Conservation (phyloP, 169 alveolate species). For the Cytauxzoon felis region DNA sequence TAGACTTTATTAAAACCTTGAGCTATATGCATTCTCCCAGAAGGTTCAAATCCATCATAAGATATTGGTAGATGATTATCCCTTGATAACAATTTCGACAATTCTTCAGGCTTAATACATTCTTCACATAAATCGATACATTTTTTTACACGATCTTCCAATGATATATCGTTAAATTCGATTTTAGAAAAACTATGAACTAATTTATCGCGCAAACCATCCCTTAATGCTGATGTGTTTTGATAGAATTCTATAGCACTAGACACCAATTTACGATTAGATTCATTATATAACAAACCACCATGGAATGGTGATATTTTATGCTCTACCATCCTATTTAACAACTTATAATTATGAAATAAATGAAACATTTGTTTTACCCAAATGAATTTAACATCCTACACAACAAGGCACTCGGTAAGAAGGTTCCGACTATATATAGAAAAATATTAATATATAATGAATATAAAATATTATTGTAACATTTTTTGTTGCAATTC, state of each 20-base stretch:
- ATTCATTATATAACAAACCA: conserved; percentile 49
- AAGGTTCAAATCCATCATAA: conserved; percentile 99
- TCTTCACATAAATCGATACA: conserved; percentile 37
- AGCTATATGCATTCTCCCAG: conserved; percentile 99
- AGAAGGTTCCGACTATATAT: not conserved
- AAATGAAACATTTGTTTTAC: too few species aligned
- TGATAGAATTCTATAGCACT: conserved; percentile 31
- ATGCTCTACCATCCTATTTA: conserved; percentile 18
- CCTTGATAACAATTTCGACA: conserved; percentile 20
- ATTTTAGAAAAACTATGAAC: too few species aligned
- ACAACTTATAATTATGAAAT: too few species aligned
- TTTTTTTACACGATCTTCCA: conserved; percentile 22
- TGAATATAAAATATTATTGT: not conserved
- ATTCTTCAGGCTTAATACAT: conserved; percentile 56
- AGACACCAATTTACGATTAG: conserved; percentile 14
- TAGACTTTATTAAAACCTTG: conserved; percentile 90
- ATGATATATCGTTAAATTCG: conserved; percentile 2
- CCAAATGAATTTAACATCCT: too few species aligned
- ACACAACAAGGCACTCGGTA: not conserved
- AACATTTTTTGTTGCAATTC: conserved; percentile 32
- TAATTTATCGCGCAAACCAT: conserved; percentile 31
- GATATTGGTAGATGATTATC: conserved; percentile 75
- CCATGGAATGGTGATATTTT: conserved; percentile 57
- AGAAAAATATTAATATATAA: too few species aligned
- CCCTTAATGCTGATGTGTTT: conserved; percentile 26